Conservation (phyloP, 2,329 filamentous ascomycete species). For the Penicillium sp. region DNA sequence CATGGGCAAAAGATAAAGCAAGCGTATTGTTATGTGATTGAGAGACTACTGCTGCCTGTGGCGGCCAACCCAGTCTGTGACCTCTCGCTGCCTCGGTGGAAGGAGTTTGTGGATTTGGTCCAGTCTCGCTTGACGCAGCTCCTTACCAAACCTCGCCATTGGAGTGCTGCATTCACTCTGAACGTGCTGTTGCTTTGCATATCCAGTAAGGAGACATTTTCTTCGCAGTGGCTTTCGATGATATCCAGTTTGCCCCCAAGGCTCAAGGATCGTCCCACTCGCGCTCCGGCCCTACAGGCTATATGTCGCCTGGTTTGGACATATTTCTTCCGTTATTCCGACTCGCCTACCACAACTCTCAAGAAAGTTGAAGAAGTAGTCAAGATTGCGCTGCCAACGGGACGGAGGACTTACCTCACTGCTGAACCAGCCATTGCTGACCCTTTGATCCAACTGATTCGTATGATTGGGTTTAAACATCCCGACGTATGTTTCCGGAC, state of each 20-base stretch:
- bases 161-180: slow-evolving; percentile 83
- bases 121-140: slow-evolving; percentile 78
- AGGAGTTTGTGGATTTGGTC: slow-evolving; percentile 75
- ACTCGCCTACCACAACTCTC: slow-evolving; percentile 65
- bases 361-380: slow-evolving; percentile 89
- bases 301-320: slow-evolving; percentile 92
- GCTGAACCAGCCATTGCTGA: slow-evolving; percentile 83
- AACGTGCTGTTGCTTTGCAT: slow-evolving; percentile 85
- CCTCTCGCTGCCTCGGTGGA: slow-evolving; percentile 80
- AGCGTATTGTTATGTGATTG: slow-evolving; percentile 89
- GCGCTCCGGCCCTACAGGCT: slow-evolving; percentile 80
- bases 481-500: slow-evolving; percentile 90
- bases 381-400: slow-evolving; percentile 75
- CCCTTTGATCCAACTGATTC: slow-evolving; percentile 87
- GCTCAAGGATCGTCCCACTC: slow-evolving; percentile 77
- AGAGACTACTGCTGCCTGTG: slow-evolving; percentile 81
- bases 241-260: slow-evolving; percentile 75
- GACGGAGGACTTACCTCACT: slow-evolving; percentile 77
- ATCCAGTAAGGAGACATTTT: slow-evolving; percentile 80
- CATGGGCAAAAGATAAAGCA: slow-evolving; percentile 91
- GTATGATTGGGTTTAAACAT: slow-evolving; percentile 90
- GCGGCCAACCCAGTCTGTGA: slow-evolving; percentile 78
- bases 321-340: slow-evolving; percentile 82
- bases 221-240: slow-evolving; percentile 81
- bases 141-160: slow-evolving; percentile 88